phyloP scores from a whole-genome alignment of 2,329 filamentous ascomycete genomes.

The Colletotrichum spinosum region DNA sequence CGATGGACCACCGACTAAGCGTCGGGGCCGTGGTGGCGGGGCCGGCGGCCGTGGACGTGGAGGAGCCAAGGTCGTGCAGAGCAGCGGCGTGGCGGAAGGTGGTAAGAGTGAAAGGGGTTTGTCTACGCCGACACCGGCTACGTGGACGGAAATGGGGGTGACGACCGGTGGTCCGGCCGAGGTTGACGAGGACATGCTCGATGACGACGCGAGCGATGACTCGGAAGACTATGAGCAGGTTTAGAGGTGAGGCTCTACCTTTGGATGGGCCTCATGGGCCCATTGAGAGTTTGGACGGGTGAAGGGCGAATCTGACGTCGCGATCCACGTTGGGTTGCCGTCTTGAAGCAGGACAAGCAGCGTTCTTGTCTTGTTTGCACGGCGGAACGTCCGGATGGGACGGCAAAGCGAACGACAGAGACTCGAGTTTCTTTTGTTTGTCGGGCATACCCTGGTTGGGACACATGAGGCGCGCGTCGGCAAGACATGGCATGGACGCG shows the following conservation, averaged over 20 bases:
- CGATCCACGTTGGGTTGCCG: not conserved
- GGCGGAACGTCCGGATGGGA: constrained; percentile 9
- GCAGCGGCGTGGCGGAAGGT: not conserved
- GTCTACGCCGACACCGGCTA: constrained; percentile 50
- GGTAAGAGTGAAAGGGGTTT: constrained; percentile 30
- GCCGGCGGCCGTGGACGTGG: constrained; percentile 22
- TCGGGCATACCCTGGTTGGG: constrained; percentile 22
- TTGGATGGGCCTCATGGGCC: constrained; percentile 3
- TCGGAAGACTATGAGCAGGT: constrained; percentile 43
- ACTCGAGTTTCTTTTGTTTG: not conserved
- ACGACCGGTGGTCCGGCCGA: constrained; percentile 39
- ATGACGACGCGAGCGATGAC: constrained; percentile 38
- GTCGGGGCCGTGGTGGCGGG: constrained; percentile 20
- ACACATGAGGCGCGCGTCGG: constrained; percentile 4
- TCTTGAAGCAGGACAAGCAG: not conserved
- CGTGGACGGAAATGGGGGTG: constrained; percentile 48
- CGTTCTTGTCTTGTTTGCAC: not conserved
- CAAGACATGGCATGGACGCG: constrained; percentile 29
- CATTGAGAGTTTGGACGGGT: constrained; percentile 6
- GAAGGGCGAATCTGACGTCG: not conserved
- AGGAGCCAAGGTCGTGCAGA: constrained; percentile 1
- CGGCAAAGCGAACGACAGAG: constrained; percentile 16
- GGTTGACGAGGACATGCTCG: constrained; percentile 20
- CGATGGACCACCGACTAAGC: constrained; percentile 25
- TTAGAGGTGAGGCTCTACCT: not conserved